A percentile compares a stretch with the other conserved stretches of the same genome.
Evolutionary conservation across 768 basidiomycete species (phyloP).

Genomic region (Leccinum rimulosum): DNA sequence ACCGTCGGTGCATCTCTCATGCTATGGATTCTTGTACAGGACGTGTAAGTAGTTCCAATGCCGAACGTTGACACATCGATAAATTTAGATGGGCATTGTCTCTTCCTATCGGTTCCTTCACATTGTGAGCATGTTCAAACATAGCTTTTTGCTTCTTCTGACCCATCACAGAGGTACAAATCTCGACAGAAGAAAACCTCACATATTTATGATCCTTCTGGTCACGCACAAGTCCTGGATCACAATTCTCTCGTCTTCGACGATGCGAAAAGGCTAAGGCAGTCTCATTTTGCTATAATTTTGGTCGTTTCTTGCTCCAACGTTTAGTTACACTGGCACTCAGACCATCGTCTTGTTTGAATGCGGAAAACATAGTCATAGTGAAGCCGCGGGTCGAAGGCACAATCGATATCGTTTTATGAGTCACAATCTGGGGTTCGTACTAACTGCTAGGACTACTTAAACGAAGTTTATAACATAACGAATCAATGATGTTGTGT

Average conservation of each 20-base stretch:
- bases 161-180: background rate
- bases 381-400: constrained; percentile 2
- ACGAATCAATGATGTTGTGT: no score
- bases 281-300: constrained; percentile 4
- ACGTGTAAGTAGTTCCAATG: background rate
- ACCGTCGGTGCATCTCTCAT: constrained; percentile 57
- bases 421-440: constrained; percentile 3
- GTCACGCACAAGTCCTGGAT: background rate
- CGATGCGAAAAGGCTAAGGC: constrained; percentile 6
- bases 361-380: background rate
- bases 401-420: background rate
- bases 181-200: background rate
- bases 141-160: background rate
- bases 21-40: constrained; percentile 54
- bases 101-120: no score
- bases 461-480: no score
- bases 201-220: no score
- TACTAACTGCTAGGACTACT: background rate
- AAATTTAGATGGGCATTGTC: background rate
- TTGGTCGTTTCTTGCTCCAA: background rate
- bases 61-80: no score
- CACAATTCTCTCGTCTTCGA: background rate
- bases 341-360: constrained; percentile 9
- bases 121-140: background rate
- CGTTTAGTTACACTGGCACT: background rate